Base-by-base conservation (phyloP, 768 basidiomycete species). In the Lactifluus rugatus region DNA sequence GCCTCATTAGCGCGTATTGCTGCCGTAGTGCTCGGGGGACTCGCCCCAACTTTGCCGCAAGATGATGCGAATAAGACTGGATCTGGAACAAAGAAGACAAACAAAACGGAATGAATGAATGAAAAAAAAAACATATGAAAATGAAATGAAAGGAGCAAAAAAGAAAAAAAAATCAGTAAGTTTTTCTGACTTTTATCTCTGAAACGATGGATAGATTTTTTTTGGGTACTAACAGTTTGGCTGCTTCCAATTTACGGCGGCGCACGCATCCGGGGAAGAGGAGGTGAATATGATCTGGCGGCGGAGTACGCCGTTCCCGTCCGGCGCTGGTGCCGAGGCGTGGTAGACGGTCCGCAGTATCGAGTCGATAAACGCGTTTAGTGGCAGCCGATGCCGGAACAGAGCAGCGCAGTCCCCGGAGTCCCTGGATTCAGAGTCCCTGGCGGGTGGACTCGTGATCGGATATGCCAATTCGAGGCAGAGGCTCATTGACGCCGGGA, bases 241-340 rank as follows among this genome's bases (percentile, higher is more conserved):
- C 71, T 99, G 95, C 72, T 99, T 99, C 96, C 95, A 98, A 67
- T 99, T 98, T 55, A 97, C 71, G 16, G 89, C 85, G 8, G 89
- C 83, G 70, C 93, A 95, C 0, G 93, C 81, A 68, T 89, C 85
- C 9, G 94, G 90, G 48, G 87, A 87, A 70, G 89, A 98, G 6
- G 93, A 95, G 39, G 86, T 85, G 68, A 99, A 93, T n/a, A 92
- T 82, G 60, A 97, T 82, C 64, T 86, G 86, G 50, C 93, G 78
- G 55, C 87, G 83, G n/a, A n/a, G n/a, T 49, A 75, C 74, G 57
- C 75, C 72, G 31, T 75, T 74, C 41, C 76, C 76, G 28, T 81
- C 36, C 14, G 59, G 81, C 26, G 76, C 69, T 50, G 73, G 71
- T 50, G 76, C 74, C 23, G 82, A 80, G 5, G 81, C 81, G 58